A percentile compares a stretch with the other conserved stretches of the same genome.
Conservation (phyloP, 164 flowering plant species). For the Annona cherimola region DNA sequence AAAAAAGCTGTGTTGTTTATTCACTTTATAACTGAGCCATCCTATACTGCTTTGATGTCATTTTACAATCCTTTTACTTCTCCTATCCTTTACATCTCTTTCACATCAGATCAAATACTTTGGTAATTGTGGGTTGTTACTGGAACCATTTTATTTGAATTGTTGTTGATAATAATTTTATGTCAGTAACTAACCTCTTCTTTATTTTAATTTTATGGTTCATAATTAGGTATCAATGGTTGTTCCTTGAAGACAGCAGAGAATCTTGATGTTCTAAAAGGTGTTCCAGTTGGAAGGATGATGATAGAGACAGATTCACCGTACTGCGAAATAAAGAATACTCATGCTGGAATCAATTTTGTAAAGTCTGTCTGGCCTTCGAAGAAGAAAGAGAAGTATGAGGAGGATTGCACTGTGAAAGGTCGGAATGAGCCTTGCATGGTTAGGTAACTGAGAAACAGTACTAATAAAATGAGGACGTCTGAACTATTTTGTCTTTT, state of each 20-base stretch:
- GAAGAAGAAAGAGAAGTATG: constrained; percentile 94
- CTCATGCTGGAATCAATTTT: constrained; percentile 81
- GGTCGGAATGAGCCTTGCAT: constrained; percentile 96
- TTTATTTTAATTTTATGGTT: constrained; percentile 6
- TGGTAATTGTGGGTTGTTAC: too few relatives aligned
- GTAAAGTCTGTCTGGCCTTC: constrained; percentile 85
- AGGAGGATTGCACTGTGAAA: constrained; percentile 63
- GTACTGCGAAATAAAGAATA: constrained; percentile 90
- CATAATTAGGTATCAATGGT: constrained; percentile 79
- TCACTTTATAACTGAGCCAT: too few relatives aligned
- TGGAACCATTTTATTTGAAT: too few relatives aligned
- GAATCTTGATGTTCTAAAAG: constrained; percentile 77
- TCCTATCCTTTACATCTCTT: too few relatives aligned
- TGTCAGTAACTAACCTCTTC: too few relatives aligned
- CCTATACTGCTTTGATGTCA: too few relatives aligned
- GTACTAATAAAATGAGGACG: neutral
- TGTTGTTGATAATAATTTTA: too few relatives aligned
- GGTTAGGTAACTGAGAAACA: constrained; percentile 54
- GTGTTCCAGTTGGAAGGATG: constrained; percentile 79
- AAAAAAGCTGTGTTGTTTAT: too few relatives aligned
- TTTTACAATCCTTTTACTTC: too few relatives aligned
- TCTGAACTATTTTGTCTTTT: too few relatives aligned
- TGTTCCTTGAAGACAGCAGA: constrained; percentile 87
- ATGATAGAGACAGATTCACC: constrained; percentile 99
- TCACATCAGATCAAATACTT: too few relatives aligned